Conservation (phyloP, 1,139 yeast genomes). For the Geotrichum bryndzae region DNA sequence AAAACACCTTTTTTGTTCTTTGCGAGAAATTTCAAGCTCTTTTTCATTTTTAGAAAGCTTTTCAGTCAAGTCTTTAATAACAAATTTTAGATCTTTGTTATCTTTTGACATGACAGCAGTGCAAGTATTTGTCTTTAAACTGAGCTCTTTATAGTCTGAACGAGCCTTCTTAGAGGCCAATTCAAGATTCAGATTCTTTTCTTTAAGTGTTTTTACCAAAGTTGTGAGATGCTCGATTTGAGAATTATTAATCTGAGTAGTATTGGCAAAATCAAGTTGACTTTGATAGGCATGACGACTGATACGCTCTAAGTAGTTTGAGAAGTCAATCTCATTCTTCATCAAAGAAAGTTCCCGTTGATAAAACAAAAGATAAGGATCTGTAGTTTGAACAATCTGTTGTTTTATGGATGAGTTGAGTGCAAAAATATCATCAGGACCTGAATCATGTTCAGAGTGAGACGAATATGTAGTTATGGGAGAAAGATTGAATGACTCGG, state of each 20-base stretch:
- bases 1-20: not conserved
- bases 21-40: not conserved
- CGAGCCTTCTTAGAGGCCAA: not conserved
- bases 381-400: constrained; percentile 9
- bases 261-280: not conserved
- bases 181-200: not conserved
- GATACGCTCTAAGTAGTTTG: constrained; percentile 49
- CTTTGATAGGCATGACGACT: constrained; percentile 25
- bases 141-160: not conserved
- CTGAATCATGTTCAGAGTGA: not conserved
- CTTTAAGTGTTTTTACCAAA: not conserved
- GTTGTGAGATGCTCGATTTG: not conserved
- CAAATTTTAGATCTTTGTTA: not conserved
- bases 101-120: not conserved
- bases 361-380: constrained; percentile 39
- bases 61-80: not conserved
- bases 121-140: not conserved
- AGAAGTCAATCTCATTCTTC: constrained; percentile 59
- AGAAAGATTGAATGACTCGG: constrained; percentile 5
- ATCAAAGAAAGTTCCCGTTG: constrained; percentile 53
- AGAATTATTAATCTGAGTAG: not conserved
- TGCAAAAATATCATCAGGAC: not conserved
- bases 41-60: not conserved
- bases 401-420: not conserved
- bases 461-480: not conserved